These are phyloP conservation scores for Lactarius tabidus DNA, from an alignment of 768 basidiomycete species.

Conservation along the genomic window DNA sequence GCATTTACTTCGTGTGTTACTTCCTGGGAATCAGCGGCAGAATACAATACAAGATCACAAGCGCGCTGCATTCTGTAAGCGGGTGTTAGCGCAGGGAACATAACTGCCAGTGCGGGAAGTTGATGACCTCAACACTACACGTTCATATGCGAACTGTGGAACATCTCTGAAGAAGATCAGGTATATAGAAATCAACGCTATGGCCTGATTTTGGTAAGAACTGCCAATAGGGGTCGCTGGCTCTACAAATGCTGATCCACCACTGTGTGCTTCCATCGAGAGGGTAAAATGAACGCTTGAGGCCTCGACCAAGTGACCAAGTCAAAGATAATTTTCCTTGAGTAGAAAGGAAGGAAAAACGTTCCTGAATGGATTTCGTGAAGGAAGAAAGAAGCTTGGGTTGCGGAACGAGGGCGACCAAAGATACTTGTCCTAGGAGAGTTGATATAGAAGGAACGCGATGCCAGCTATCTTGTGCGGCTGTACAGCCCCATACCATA, in stretches of 20 bases:
- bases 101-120: too few relatives aligned
- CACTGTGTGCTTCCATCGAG: background rate
- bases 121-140: background rate
- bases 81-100: background rate
- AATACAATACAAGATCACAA: background rate
- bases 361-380: too few relatives aligned
- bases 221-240: constrained; percentile 13
- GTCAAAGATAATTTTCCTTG: too few relatives aligned
- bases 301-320: too few relatives aligned
- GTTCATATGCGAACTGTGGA: background rate
- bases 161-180: background rate
- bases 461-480: too few relatives aligned
- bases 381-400: too few relatives aligned
- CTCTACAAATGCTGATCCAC: constrained; percentile 3
- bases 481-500: too few relatives aligned
- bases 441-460: too few relatives aligned
- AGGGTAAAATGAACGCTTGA: too few relatives aligned
- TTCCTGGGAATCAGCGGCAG: background rate
- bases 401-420: too few relatives aligned
- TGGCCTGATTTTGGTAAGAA: constrained; percentile 5
- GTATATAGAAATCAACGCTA: constrained; percentile 10
- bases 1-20: background rate
- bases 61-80: background rate
- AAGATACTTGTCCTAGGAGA: too few relatives aligned
- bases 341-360: too few relatives aligned